Base-by-base conservation (phyloP, 106 monocot species). In the Dendrobium huoshanense region DNA sequence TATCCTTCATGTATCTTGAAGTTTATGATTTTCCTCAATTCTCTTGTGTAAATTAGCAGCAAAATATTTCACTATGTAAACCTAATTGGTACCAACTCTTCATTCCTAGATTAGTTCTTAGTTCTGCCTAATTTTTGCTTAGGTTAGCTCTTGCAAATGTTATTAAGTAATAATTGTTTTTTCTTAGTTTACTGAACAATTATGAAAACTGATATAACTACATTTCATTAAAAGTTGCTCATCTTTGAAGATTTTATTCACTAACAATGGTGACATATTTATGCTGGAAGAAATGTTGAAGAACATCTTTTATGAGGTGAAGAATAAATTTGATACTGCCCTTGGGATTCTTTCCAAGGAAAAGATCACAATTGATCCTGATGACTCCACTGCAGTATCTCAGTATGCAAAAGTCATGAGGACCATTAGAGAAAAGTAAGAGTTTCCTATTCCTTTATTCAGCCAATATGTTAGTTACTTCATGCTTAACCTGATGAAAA, bases 281-380 rank as follows among this genome's bases (percentile, higher is more conserved):
- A n/a, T 82, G 48, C 61, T 87, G 27, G 43, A 55, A 96, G 96
- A 97, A 80, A 90, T 94, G 72, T 84, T 97, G 88, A 97, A 94
- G 87, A 86, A 84, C 85, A 97, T 97, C 64, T 97, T 97, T 82
- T 88, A 88, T 77, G 96, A 97, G 42, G 96, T 97, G 41, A 97
- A 97, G 85, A 92, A 92, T 61, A 94, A 92, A 82, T 97, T 92
- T 87, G 94, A 97, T 64, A 81, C 76, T 45, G 92, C 90, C 64
- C 77, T 94, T 85, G 88, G 87, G 5, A 78, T 97, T 11, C 81
- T 97, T 75, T 80, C 80, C 41, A 94, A 84, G 82, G 96, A 97
- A 83, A 97, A 91, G 81, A 92, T 97, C 82, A 97, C 89, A 67
- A 87, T 97, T 22, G 96, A 92, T 85, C 96, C 96, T 72, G 92